Percentiles rank a stretch among this genome's conserved stretches.
Conservation (phyloP, 139 green algal genomes). For the Microglena sp. region DNA sequence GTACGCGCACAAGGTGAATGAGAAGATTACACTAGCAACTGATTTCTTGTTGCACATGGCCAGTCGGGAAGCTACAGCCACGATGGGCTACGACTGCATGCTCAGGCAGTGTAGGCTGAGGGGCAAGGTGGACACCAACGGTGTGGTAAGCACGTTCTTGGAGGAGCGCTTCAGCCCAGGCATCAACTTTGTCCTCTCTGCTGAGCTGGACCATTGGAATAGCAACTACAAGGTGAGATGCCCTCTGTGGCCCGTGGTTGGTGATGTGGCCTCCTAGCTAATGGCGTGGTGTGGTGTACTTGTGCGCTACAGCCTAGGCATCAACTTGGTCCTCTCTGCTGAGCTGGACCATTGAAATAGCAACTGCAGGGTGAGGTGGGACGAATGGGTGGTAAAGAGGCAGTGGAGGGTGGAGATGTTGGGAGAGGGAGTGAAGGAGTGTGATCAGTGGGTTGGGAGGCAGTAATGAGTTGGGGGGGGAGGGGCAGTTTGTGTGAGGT, state of each 20-base stretch:
- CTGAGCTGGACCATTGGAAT: conserved; percentile 88
- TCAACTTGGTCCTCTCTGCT: conserved; percentile 91
- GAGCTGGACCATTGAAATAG: conserved; percentile 91
- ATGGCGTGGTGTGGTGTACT: conserved; percentile 79
- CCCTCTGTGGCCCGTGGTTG: too few species aligned
- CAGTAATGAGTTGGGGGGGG: too few species aligned
- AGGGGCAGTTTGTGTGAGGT: too few species aligned
- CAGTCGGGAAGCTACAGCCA: conserved; percentile 72
- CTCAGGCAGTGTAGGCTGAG: conserved; percentile 65
- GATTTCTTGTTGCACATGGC: conserved; percentile 94
- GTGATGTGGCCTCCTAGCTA: conserved; percentile 39
- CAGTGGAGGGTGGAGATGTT: too few species aligned
- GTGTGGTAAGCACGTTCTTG: conserved; percentile 70
- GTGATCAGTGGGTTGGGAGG: too few species aligned
- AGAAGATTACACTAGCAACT: conserved; percentile 67
- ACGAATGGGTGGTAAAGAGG: too few species aligned
- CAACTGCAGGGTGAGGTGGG: too few species aligned
- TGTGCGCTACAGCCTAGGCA: conserved; percentile 86
- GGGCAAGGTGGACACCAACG: conserved; percentile 61
- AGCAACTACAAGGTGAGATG: conserved; percentile 94
- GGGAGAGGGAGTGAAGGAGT: too few species aligned
- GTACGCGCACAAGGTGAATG: conserved; percentile 85
- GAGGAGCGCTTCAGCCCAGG: conserved; percentile 92
- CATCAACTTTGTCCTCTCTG: conserved; percentile 92
- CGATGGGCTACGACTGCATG: conserved; percentile 95